phyloP scores from a whole-genome alignment of 371 early-diverging fungal genomes.

The Fennellomyces sp. region DNA sequence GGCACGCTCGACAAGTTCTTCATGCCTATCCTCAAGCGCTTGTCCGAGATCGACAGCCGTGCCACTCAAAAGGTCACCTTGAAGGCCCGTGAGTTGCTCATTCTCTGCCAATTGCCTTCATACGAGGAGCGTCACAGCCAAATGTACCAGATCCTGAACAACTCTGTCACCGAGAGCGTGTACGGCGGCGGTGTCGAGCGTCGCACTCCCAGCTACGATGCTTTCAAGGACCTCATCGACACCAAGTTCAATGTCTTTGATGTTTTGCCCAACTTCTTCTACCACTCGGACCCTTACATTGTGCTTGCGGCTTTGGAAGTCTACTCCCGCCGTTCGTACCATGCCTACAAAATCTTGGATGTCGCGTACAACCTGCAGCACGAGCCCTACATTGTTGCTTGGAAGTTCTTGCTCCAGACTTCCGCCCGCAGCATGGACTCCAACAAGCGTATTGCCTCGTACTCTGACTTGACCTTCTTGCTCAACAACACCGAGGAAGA shows the following conservation, averaged over 20 bases:
- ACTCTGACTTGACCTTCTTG: constrained; percentile 73
- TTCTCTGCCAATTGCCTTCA: constrained; percentile 92
- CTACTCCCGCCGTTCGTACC: constrained; percentile 95
- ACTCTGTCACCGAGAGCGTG: constrained; percentile 79
- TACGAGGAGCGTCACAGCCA: constrained; percentile 86
- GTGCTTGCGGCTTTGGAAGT: constrained; percentile 92
- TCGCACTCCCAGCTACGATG: constrained; percentile 79
- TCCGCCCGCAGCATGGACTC: constrained; percentile 46
- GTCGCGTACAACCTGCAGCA: constrained; percentile 77
- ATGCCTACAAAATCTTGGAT: constrained; percentile 90
- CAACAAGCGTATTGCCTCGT: constrained; percentile 74
- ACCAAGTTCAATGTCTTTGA: constrained; percentile 96
- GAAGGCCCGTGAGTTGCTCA: constrained; percentile 91
- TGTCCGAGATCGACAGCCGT: constrained; percentile 82
- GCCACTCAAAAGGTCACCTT: constrained; percentile 87
- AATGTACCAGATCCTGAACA: constrained; percentile 83
- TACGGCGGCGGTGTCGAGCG: constrained; percentile 75
- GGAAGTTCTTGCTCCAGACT: constrained; percentile 80
- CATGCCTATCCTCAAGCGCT: constrained; percentile 77
- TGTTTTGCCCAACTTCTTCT: constrained; percentile 93
- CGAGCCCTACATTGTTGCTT: constrained; percentile 73
- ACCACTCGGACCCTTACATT: constrained; percentile 78
- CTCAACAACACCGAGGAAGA: constrained; percentile 67
- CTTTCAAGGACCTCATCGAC: constrained; percentile 87
- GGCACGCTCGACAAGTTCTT: constrained; percentile 76